Conservation (phyloP, 177 flowering plant species). For the Tripterygium wilfordii region DNA sequence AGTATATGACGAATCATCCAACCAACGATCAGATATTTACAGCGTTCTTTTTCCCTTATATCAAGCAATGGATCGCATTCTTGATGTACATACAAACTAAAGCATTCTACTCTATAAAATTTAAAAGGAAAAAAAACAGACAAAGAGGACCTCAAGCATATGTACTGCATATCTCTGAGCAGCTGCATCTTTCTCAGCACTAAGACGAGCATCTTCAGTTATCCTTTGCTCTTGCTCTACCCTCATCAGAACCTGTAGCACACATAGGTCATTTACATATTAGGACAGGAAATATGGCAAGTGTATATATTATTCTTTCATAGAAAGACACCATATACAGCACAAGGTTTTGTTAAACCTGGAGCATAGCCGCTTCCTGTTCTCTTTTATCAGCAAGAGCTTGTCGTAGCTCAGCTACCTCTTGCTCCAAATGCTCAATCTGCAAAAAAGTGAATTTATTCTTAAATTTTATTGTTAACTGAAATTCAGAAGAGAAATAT, state of each 20-base stretch:
- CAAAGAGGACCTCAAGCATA: slow-evolving; percentile 74
- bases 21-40: no score
- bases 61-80: no score
- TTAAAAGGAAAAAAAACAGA: neutral
- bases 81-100: no score
- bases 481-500: neutral
- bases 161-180: slow-evolving; percentile 78
- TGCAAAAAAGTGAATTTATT: slow-evolving; percentile 16
- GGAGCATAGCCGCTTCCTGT: slow-evolving; percentile 90
- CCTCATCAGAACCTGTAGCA: slow-evolving; percentile 71
- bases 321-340: neutral
- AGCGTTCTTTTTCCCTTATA: no score
- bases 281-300: neutral
- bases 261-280: slow-evolving; percentile 2
- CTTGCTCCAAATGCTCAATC: slow-evolving; percentile 88
- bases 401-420: slow-evolving; percentile 57
- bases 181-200: slow-evolving; percentile 88
- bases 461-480: no score
- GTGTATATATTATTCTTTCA: neutral
- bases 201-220: slow-evolving; percentile 88
- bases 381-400: slow-evolving; percentile 80
- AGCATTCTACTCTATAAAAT: no score
- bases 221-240: slow-evolving; percentile 89
- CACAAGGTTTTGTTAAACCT: slow-evolving; percentile 38
- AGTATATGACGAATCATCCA: no score